These are phyloP conservation scores for Hordeum marinum DNA, from an alignment of 176 grass and related monocot genomes.

Conservation along the genomic window DNA sequence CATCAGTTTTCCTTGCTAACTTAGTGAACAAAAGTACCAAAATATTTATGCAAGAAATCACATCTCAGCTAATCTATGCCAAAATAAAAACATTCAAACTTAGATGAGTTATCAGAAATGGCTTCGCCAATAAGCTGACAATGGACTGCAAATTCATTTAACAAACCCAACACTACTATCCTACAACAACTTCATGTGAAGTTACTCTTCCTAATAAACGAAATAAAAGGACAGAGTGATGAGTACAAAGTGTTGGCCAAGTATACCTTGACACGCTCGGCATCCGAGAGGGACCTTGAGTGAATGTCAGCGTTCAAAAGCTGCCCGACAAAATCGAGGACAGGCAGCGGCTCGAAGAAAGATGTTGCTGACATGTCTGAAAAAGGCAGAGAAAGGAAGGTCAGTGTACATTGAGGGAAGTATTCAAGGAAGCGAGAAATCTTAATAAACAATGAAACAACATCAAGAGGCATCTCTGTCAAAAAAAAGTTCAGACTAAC, in stretches of 20 bases:
- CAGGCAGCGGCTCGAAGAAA: slow-evolving; percentile 81
- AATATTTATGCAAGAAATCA: neutral
- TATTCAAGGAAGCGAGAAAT: neutral
- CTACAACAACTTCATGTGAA: neutral
- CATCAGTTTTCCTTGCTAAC: neutral
- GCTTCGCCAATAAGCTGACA: neutral
- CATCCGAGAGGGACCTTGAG: slow-evolving; percentile 65
- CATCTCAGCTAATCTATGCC: neutral
- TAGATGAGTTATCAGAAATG: neutral
- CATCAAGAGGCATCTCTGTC: neutral
- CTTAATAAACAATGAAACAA: neutral
- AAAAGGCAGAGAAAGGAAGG: slow-evolving; percentile 9
- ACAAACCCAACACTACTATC: neutral
- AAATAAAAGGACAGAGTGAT: neutral
- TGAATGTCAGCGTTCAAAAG: slow-evolving; percentile 71
- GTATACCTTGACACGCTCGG: slow-evolving; percentile 84
- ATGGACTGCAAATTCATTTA: neutral
- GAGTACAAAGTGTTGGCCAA: neutral
- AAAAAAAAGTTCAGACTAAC: neutral
- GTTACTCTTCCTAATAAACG: neutral
- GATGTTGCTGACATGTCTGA: slow-evolving; percentile 96
- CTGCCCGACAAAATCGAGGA: slow-evolving; percentile 66
- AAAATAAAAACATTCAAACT: slow-evolving; percentile 6
- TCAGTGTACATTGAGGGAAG: neutral
- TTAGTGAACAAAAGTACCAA: neutral